Evolutionary conservation across 192 early-diverging fungal genomes (phyloP).

Genomic region (Coemansia sp.): DNA sequence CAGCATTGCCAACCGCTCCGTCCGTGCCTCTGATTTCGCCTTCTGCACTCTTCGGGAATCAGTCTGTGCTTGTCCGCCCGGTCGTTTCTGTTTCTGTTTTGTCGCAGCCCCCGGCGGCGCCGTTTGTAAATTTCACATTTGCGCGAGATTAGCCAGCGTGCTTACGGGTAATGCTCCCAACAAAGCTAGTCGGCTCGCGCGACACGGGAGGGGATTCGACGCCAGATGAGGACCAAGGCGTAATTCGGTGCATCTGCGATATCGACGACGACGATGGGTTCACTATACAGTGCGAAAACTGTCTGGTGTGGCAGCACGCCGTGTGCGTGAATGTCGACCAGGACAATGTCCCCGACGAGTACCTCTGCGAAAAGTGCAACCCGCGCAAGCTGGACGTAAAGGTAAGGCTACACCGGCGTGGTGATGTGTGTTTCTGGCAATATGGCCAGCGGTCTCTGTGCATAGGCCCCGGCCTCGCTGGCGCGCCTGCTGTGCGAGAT

Average conservation of each 20-base stretch:
- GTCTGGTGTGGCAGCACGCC: slow-evolving; percentile 93
- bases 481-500: too few species aligned
- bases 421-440: not conserved
- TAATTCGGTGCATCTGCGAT: slow-evolving; percentile 94
- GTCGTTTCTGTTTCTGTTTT: too few species aligned
- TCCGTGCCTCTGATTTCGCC: not conserved
- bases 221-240: slow-evolving; percentile 67
- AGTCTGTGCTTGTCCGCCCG: not conserved
- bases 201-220: slow-evolving; percentile 41
- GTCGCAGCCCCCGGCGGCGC: not conserved
- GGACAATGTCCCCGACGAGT: slow-evolving; percentile 77
- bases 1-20: not conserved
- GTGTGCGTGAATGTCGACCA: slow-evolving; percentile 72
- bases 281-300: slow-evolving; percentile 94
- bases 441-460: too few species aligned
- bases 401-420: slow-evolving; percentile 11
- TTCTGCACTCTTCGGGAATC: not conserved
- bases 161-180: slow-evolving; percentile 21
- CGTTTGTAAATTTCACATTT: not conserved
- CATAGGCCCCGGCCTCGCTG: too few species aligned
- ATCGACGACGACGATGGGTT: slow-evolving; percentile 92
- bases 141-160: not conserved
- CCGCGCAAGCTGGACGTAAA: slow-evolving; percentile 62
- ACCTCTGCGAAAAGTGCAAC: slow-evolving; percentile 81
- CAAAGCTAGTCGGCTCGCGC: slow-evolving; percentile 2